These are phyloP conservation scores for Peronosclerospora sorghi DNA, from an alignment of 352 stramenopile genomes.

Conservation along the genomic window DNA sequence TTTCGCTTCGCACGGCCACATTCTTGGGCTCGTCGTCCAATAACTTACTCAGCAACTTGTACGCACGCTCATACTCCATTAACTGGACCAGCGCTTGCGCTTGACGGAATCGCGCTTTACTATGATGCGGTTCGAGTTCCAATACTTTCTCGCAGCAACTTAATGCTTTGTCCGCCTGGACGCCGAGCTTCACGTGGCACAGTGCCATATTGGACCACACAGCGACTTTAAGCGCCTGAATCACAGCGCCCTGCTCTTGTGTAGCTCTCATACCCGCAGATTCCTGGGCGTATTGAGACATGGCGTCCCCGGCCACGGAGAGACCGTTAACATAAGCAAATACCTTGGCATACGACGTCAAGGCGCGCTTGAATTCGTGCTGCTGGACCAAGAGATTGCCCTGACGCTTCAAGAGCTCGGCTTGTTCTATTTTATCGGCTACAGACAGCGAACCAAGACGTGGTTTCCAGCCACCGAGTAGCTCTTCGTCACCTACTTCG, in stretches of 20 bases:
- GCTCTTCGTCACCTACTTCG: background rate
- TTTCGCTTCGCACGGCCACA: constrained; percentile 43
- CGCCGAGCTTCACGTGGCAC: constrained; percentile 62
- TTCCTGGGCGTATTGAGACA: constrained; percentile 55
- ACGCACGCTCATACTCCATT: constrained; percentile 41
- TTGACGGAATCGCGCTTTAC: constrained; percentile 76
- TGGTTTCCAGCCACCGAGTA: constrained; percentile 35
- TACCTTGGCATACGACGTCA: constrained; percentile 58
- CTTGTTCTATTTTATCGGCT: constrained; percentile 61
- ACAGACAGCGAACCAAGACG: constrained; percentile 52
- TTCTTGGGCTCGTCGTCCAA: constrained; percentile 62
- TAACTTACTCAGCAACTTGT: constrained; percentile 40
- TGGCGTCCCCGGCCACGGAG: constrained; percentile 60
- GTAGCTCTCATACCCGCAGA: constrained; percentile 41
- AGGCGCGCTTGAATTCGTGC: constrained; percentile 45
- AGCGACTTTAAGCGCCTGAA: constrained; percentile 55
- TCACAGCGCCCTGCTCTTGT: constrained; percentile 34
- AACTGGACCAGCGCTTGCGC: constrained; percentile 58
- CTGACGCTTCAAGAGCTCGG: constrained; percentile 66
- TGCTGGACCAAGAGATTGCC: constrained; percentile 60
- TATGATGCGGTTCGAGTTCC: constrained; percentile 43
- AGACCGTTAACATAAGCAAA: constrained; percentile 80
- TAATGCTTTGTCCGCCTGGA: constrained; percentile 37
- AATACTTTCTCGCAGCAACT: constrained; percentile 69
- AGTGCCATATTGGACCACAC: constrained; percentile 77